Evolutionary conservation across 23 red algal species (phyloP).

Genomic region (Gracilaria caudata): DNA sequence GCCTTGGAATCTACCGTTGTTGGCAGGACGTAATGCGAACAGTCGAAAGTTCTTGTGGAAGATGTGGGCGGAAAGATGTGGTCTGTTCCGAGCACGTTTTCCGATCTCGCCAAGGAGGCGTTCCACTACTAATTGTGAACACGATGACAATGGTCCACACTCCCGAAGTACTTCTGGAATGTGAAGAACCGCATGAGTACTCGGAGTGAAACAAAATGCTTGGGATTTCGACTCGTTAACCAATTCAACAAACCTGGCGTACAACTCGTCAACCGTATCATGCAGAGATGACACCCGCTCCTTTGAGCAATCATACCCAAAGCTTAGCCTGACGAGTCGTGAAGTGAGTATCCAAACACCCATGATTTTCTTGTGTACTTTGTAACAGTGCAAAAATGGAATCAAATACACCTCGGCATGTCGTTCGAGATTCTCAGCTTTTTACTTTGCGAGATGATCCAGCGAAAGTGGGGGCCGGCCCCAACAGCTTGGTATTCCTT

Average conservation of each 20-base stretch:
- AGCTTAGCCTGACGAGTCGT: not conserved
- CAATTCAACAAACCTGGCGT: not conserved
- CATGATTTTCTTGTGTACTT: not conserved
- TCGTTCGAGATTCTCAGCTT: not conserved
- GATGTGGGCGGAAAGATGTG: not conserved
- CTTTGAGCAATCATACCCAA: not conserved
- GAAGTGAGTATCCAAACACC: not conserved
- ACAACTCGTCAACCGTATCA: not conserved
- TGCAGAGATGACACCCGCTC: not conserved
- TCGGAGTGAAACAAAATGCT: slow-evolving; percentile 18
- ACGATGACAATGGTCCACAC: not conserved
- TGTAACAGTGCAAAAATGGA: not conserved
- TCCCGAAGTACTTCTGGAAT: not conserved
- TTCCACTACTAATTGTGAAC: slow-evolving; percentile 19
- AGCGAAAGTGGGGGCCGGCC: not conserved
- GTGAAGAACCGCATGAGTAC: slow-evolving; percentile 4
- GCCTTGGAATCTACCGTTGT: not conserved
- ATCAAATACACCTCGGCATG: not conserved
- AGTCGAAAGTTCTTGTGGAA: slow-evolving; percentile 2
- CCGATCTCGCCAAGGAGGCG: slow-evolving; percentile 4
- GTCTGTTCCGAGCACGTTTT: not conserved
- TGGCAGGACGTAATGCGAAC: not conserved
- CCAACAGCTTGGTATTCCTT: not conserved
- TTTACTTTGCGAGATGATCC: not conserved
- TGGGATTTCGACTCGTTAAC: not conserved